Percentiles rank a stretch among this genome's conserved stretches.
Evolutionary conservation across 2,329 filamentous ascomycete species (phyloP).

Genomic region (Aspergillus tanneri): DNA sequence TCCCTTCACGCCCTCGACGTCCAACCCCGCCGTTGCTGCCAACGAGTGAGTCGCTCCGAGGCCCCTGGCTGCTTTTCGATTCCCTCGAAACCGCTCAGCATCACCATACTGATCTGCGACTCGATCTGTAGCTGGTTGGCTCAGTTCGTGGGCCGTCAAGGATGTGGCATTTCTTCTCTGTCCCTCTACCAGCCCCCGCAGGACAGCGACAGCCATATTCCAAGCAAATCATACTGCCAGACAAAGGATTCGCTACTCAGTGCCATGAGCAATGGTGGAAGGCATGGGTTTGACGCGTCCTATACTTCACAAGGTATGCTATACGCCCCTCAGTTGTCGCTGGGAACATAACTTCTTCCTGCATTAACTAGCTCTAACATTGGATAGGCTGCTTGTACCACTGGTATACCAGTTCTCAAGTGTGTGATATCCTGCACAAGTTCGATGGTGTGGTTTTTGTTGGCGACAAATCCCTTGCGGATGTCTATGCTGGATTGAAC

Average conservation of each 20-base stretch:
- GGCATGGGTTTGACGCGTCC: constrained; percentile 43
- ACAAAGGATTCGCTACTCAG: constrained; percentile 38
- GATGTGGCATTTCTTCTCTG: constrained; percentile 37
- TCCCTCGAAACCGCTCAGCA: not conserved
- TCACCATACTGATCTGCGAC: constrained; percentile 14
- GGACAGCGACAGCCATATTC: constrained; percentile 14
- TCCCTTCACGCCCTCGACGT: constrained; percentile 31
- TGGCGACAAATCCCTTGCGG: constrained; percentile 41
- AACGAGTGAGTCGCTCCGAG: constrained; percentile 24
- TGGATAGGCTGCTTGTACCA: constrained; percentile 42
- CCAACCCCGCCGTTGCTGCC: constrained; percentile 10
- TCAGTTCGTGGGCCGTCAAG: constrained; percentile 36
- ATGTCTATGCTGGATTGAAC: constrained; percentile 48
- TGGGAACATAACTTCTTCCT: not conserved
- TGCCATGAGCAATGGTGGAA: constrained; percentile 44
- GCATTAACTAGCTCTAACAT: constrained; percentile 11
- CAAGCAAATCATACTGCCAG: constrained; percentile 30
- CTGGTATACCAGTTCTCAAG: constrained; percentile 44
- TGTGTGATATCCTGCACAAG: constrained; percentile 47
- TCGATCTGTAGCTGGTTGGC: constrained; percentile 33
- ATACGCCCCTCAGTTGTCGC: too few species aligned
- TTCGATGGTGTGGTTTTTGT: constrained; percentile 46
- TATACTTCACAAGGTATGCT: constrained; percentile 39
- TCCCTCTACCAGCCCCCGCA: constrained; percentile 36
- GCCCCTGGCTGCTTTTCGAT: constrained; percentile 3